Evolutionary conservation across 257 asterid genomes (phyloP), one percentile per base, ranked within the genome.

Genomic region (Solanum medicagineum): DNA sequence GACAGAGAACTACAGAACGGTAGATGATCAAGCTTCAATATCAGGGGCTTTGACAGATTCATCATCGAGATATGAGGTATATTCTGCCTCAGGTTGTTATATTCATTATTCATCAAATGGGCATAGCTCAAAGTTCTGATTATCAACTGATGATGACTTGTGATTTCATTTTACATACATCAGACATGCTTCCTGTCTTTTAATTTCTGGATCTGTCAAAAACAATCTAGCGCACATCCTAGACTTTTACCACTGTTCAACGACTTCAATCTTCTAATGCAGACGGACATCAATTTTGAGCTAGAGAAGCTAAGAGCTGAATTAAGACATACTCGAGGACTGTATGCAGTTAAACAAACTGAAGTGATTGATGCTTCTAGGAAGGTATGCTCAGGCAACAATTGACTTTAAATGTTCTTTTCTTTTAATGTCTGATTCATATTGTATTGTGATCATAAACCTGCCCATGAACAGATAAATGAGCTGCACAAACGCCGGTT

Each of bases 261-360:
- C 6, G 42, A 36, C 42, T 36, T 36, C 42, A 20, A 69, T 42
- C 83, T 69, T 80, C 79, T 57, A 85, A 49, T 81, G 88, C 94
- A 96, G 99, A 92, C 2, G 55, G 85, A 90, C 83, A 29, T 91
- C 79, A 62, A 92, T 83, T 89, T 91, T 88, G 99, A 94, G 92
- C 92, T 94, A 45, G 97, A 96, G 88, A 96, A 94, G 83, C 85
- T 96, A 91, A 93, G 97, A 87, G 85, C 89, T 81, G 98, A 96
- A 90, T 92, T 96, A 79, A 89, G 95, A 88, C 97, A 93, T 89
- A 84, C 87, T 70, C 92, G 92, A 83, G 98, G 97, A 88, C 92
- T 94, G 97, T 92, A 92, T 84, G 98, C 94, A 73, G 86, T 92
- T 89, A 95, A 97, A 65, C 98, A 96, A 89, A 90, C 91, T 20